phyloP scores from a whole-genome alignment of 2,329 filamentous ascomycete genomes.

The Nigrospora osmanthi region DNA sequence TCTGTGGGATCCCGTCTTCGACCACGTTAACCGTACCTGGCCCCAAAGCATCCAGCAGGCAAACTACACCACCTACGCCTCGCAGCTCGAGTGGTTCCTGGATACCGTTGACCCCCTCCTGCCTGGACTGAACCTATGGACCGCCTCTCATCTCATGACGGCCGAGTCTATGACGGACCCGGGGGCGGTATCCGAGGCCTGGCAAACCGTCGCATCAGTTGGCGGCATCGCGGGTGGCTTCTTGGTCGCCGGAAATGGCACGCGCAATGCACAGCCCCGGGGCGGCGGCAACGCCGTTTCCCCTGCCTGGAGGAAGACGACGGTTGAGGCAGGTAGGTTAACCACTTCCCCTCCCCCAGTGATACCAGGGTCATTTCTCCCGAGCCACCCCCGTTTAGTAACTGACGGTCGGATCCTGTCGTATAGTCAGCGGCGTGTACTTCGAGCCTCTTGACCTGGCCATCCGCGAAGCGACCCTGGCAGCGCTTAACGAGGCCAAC shows the following conservation, averaged over 20 bases:
- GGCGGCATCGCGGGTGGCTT: background rate
- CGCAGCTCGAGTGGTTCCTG: background rate
- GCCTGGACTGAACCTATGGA: background rate
- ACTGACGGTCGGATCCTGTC: no score
- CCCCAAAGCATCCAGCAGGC: no score
- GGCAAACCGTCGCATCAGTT: background rate
- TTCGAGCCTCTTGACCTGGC: conserved; percentile 25
- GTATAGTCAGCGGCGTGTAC: conserved; percentile 14
- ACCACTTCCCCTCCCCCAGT: no score
- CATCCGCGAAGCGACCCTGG: conserved; percentile 15
- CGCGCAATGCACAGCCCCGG: background rate
- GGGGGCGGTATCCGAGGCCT: background rate
- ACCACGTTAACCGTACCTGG: no score
- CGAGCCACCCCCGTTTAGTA: no score
- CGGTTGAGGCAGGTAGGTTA: no score
- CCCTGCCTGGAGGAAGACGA: background rate
- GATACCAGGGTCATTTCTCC: no score
- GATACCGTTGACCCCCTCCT: background rate
- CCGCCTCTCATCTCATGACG: background rate
- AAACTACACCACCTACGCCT: background rate
- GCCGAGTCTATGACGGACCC: background rate
- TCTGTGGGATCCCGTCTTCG: no score
- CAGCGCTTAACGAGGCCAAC: conserved; percentile 15
- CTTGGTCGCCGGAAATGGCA: background rate
- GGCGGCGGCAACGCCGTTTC: background rate